Evolutionary conservation across 371 early-diverging fungal species (phyloP), one percentile per base, ranked within the genome.

Genomic region (Mucor lusitanicus): DNA sequence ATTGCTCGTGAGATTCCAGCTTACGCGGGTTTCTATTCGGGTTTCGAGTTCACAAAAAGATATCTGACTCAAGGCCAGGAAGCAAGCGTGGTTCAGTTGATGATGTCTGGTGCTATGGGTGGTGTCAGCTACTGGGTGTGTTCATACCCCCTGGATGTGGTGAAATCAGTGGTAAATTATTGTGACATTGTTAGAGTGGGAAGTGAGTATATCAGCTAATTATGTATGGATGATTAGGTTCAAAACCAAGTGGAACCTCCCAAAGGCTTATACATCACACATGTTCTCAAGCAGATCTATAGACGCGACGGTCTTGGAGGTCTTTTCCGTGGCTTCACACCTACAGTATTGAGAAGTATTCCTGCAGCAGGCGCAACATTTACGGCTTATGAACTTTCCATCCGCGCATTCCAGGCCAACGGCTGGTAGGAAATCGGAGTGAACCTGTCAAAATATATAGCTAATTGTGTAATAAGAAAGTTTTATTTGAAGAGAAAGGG

Each of bases 121-220:
- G 95, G 95, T 17, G 71, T 93, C 30, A 80, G 87, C 37, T 93
- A 93, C 68, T 95, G 95, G 95, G 64, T 87, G 15, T 84, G 84
- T n/a, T 88, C 89, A 72, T 95, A 94, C 67, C 95, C 95, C 13
- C 77, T 95, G 19, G 95, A 95, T 69, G 90, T 94, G 46, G 84
- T 92, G 57, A 95, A 95, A 76, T 91, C 93, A 11, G 81, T 87
- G 42, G 92, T 90, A 70, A 85, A 84, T 27, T 5, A 9, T 0
- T 19, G 7, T 32, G 13, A 0, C 30, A 23, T 32, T n/a, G n/a
- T n/a, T n/a, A n/a, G n/a, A n/a, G 30, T 30, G 35, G 25, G 27
- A 30, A n/a, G 25, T 42, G 46, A 5, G 11, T 30, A 28, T 48
- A 27, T 21, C 53, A 61, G 15, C 19, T 32, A 32, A 19, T 8